Conservation (phyloP, 2,329 filamentous ascomycete genomes). For the Pestalotiopsis sp. region DNA sequence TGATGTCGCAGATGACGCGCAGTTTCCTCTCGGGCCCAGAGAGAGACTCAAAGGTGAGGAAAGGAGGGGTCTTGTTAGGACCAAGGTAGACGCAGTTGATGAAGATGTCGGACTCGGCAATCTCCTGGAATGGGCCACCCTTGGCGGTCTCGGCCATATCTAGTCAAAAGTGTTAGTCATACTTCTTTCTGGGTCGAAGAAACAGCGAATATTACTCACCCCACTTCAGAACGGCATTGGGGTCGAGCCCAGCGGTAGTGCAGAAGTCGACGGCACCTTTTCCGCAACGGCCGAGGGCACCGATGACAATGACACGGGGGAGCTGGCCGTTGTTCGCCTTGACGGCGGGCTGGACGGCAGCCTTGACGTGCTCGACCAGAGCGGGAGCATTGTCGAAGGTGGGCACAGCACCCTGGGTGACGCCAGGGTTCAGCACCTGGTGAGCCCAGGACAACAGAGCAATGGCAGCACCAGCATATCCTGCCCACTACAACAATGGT, state of each 20-base stretch:
- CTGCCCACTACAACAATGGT: conserved; percentile 51
- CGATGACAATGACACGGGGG: conserved; percentile 81
- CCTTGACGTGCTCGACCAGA: conserved; percentile 73
- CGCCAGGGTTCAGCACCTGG: conserved; percentile 71
- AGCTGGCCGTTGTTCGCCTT: conserved; percentile 63
- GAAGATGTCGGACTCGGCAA: conserved; percentile 73
- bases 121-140: conserved; percentile 77
- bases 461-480: conserved; percentile 73
- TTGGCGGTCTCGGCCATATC: conserved; percentile 79
- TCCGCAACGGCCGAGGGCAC: conserved; percentile 81
- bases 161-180: background rate
- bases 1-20: conserved; percentile 78
- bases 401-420: conserved; percentile 65
- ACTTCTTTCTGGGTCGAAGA: background rate
- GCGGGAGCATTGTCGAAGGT: conserved; percentile 74
- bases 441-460: conserved; percentile 80
- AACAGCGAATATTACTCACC: background rate
- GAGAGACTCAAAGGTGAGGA: conserved; percentile 72
- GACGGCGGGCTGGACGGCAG: conserved; percentile 64
- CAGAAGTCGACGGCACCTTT: conserved; percentile 81
- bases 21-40: conserved; percentile 69
- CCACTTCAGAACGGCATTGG: conserved; percentile 65
- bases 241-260: conserved; percentile 69
- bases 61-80: conserved; percentile 71
- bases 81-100: conserved; percentile 90